phyloP scores from a whole-genome alignment of 352 stramenopile species.

The Globisporangium yorkense region DNA sequence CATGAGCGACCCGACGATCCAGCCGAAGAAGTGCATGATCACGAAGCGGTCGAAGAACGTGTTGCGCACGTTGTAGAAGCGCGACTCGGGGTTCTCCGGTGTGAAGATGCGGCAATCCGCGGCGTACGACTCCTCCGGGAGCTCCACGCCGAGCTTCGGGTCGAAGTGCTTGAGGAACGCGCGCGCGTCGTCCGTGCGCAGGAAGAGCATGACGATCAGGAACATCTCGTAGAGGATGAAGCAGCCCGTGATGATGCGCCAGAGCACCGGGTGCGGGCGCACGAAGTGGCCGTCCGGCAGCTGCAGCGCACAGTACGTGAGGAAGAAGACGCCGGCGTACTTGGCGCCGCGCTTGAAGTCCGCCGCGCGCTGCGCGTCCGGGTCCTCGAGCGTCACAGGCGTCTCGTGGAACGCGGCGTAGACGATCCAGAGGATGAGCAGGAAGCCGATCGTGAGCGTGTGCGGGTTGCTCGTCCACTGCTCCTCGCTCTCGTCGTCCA shows the following conservation, averaged over 20 bases:
- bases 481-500: slow-evolving; percentile 69
- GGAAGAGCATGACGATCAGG: slow-evolving; percentile 81
- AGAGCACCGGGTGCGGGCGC: slow-evolving; percentile 88
- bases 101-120: slow-evolving; percentile 84
- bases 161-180: slow-evolving; percentile 85
- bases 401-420: slow-evolving; percentile 77
- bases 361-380: slow-evolving; percentile 25
- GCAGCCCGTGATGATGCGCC: slow-evolving; percentile 85
- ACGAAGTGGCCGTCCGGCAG: slow-evolving; percentile 84
- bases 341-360: slow-evolving; percentile 73
- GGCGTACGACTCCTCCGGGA: slow-evolving; percentile 79
- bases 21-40: slow-evolving; percentile 88
- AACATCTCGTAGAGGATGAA: slow-evolving; percentile 93
- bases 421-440: slow-evolving; percentile 83
- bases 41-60: slow-evolving; percentile 87
- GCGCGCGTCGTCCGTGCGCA: slow-evolving; percentile 73
- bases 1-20: slow-evolving; percentile 85
- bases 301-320: slow-evolving; percentile 85
- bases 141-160: slow-evolving; percentile 57
- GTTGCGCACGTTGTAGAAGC: slow-evolving; percentile 70
- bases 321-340: slow-evolving; percentile 78
- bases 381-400: slow-evolving; percentile 27
- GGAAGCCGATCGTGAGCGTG: slow-evolving; percentile 69
- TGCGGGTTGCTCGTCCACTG: slow-evolving; percentile 82
- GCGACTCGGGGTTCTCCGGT: slow-evolving; percentile 75